Evolutionary conservation across 2,329 filamentous ascomycete genomes (phyloP).

Genomic region (Xylaria sp.): DNA sequence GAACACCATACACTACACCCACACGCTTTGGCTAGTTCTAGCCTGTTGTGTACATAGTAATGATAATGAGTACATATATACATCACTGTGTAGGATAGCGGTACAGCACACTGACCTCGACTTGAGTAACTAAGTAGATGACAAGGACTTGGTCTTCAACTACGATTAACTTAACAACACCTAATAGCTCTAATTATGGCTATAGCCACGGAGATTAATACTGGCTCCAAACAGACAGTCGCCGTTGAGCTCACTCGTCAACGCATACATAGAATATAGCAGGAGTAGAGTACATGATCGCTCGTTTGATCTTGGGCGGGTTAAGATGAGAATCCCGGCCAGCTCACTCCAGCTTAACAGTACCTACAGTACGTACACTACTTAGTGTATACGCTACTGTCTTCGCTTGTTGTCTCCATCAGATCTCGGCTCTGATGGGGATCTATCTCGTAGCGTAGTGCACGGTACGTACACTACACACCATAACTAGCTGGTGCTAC

Average conservation of each 20-base stretch:
- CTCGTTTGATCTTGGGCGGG: conserved; percentile 49
- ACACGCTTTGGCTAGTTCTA: conserved; percentile 17
- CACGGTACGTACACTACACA: too few species aligned
- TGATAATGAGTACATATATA: neutral
- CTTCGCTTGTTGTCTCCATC: conserved; percentile 35
- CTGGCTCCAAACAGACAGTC: neutral
- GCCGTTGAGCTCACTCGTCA: conserved; percentile 17
- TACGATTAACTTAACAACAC: conserved; percentile 1
- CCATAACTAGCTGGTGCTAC: conserved; percentile 20
- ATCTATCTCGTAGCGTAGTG: too few species aligned
- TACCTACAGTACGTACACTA: too few species aligned
- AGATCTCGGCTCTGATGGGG: conserved; percentile 35
- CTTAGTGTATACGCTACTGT: neutral
- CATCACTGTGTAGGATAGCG: too few species aligned
- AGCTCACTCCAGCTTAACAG: conserved; percentile 42
- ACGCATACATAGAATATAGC: conserved; percentile 14
- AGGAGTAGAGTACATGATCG: conserved; percentile 40
- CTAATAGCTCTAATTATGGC: neutral
- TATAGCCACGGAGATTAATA: neutral
- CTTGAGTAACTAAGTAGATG: neutral
- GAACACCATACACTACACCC: conserved; percentile 31
- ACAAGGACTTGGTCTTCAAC: conserved; percentile 11
- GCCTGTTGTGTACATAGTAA: neutral
- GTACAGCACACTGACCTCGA: neutral
- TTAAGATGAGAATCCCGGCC: conserved; percentile 35